Base-by-base conservation (phyloP, 352 stramenopile genomes). In the Globisporangium canariense region DNA sequence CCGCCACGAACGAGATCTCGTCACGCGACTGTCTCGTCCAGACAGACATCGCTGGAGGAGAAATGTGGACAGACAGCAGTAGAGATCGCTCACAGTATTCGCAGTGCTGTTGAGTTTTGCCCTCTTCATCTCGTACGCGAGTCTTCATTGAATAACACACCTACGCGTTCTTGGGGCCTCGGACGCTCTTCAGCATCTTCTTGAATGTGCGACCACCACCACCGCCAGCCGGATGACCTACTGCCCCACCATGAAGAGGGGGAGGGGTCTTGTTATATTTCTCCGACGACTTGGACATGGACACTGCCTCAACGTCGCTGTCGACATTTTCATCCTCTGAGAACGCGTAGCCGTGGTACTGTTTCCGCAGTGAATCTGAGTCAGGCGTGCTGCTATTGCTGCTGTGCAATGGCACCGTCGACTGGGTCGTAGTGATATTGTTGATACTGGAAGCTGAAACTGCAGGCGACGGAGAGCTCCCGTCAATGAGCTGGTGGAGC, bases 261-360 rank as follows among this genome's bases (percentile, higher is more conserved):
- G 16, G 43, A 49, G 18, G 16, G 43, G 55, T 47, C 63, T 67
- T 40, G 54, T 40, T 41, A 65, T 70, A 28, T 49, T 77, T 51
- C 58, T 75, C n/a, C 38, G 47, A 60, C 14, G 61, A 45, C 32
- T 69, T 75, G 2, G 64, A 66, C 38, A 51, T 49, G 3, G 61
- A 73, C n/a, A 74, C 73, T 63, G 71, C 71, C 58, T 89, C 81
- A 0, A 89, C 72, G 30, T 88, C 79, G 50, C 79, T 90, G 55
- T 91, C 78, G 7, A 88, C 74, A 46, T 89, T 84, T 34, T 93
- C 84, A 28, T 91, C 79, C 62, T 93, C 80, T 6, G 84, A 91
- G 64, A 93, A 93, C 2, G 84, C 84, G 51, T 93, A 93, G 9
- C 84, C 84, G 60, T 89, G 81, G 59, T 93, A 93, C 52, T 81